Percentiles rank a stretch among this genome's conserved stretches.
Conservation (phyloP, 2,329 filamentous ascomycete genomes). For the Colletotrichum lupini region DNA sequence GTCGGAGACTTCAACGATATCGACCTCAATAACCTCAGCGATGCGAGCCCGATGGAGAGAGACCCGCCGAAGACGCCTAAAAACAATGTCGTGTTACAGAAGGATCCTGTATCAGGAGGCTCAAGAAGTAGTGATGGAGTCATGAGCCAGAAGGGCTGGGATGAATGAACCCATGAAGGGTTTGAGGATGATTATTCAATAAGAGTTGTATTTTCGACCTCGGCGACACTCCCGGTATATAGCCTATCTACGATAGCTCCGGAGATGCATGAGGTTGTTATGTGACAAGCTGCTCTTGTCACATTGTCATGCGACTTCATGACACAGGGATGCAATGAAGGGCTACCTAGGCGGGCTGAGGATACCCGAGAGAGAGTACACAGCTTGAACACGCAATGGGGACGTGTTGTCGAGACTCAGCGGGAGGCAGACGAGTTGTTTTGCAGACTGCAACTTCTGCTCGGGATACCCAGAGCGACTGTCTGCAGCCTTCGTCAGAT, state of each 20-base stretch:
- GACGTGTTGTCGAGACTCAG: background rate
- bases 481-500: background rate
- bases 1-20: slow-evolving; percentile 18
- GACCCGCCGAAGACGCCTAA: background rate
- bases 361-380: background rate
- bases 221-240: background rate
- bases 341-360: background rate
- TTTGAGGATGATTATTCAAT: background rate
- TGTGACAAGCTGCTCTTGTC: background rate
- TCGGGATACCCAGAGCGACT: background rate
- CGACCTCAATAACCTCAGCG: slow-evolving; percentile 8
- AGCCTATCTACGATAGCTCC: no score
- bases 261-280: no score
- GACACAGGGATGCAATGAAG: background rate
- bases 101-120: background rate
- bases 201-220: background rate
- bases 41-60: background rate
- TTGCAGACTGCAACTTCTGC: background rate
- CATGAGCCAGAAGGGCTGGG: background rate
- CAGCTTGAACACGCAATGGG: background rate
- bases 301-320: background rate
- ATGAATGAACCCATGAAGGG: background rate
- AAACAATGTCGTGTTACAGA: background rate
- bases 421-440: background rate
- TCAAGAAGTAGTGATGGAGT: background rate